A percentile compares a stretch with the other conserved stretches of the same genome.
Conservation (phyloP, 768 basidiomycete genomes). For the Plicaturopsis crispa region DNA sequence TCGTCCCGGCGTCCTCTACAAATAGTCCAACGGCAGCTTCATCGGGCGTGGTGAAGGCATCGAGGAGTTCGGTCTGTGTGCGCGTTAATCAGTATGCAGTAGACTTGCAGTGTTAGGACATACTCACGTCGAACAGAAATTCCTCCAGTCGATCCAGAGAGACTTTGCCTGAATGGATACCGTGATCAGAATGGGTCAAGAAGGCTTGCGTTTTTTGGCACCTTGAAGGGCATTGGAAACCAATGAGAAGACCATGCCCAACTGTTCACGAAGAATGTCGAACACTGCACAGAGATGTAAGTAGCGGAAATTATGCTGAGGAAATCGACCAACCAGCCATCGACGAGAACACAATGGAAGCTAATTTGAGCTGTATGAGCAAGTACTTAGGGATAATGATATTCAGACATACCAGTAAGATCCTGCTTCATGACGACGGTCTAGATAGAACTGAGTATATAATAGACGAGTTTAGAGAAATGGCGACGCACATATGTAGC, state of each 20-base stretch:
- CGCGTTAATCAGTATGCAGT: background rate
- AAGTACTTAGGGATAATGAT: too few relatives aligned
- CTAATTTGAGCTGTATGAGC: too few relatives aligned
- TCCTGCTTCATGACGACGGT: constrained; percentile 22
- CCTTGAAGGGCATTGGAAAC: constrained; percentile 13
- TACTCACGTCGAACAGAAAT: constrained; percentile 32
- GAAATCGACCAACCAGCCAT: too few relatives aligned
- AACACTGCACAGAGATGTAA: too few relatives aligned
- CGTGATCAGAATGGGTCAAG: too few relatives aligned
- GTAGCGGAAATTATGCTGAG: too few relatives aligned
- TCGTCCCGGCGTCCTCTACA: constrained; percentile 6
- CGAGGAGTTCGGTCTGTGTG: constrained; percentile 39
- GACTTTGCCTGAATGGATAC: constrained; percentile 40
- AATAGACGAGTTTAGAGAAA: background rate
- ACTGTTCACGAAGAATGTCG: constrained; percentile 46
- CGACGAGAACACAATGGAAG: background rate
- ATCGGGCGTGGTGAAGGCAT: constrained; percentile 20
- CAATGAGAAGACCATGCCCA: constrained; percentile 26
- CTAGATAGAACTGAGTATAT: constrained; percentile 5
- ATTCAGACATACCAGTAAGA: too few relatives aligned
- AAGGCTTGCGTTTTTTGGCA: too few relatives aligned
- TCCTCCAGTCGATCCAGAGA: constrained; percentile 52
- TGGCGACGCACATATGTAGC: constrained; percentile 18
- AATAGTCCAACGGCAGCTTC: background rate
- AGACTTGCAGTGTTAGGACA: background rate